Evolutionary conservation across 2,329 filamentous ascomycete species (phyloP), one percentile per base, ranked within the genome.

Genomic region (Claviceps sp.): DNA sequence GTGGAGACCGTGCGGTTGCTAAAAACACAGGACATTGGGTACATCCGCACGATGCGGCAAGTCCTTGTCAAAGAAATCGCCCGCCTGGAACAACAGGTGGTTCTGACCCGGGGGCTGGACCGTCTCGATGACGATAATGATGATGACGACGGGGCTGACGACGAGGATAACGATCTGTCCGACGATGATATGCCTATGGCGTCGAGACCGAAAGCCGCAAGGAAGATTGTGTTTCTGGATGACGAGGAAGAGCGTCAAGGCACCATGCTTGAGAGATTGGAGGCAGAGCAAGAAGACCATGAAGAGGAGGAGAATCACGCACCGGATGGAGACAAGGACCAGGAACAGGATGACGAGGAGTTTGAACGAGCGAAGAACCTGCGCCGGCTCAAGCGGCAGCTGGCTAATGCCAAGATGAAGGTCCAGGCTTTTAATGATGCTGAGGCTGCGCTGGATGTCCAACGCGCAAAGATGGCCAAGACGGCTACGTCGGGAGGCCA

Each of bases 1-100:
- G 62, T 78, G 40, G 78, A 84, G 22, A 73, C 74, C 1, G 78
- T 81, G 24, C 72, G 81, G 19, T 68, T 85, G 22, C 73, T 85
- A 56, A 86, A 85, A 70, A 85, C 81, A 2, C 82, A 86, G 65
- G 82, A 86, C 60, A 64, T 82, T 34, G 81, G 76, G 2, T 85
- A 85, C 62, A 64, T 85, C 26, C 70, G 82, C 55, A 82, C 80
- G 22, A 77, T 80, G 71, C 70, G 77, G 52, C 82, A 81, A 57
- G 72, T 81, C 26, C 72, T 76, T 3, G 62, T 69, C 53, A 82
- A 82, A 61, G 78, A 85, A 57, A 74, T 82, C 1, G 69, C 70
- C 42, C 65, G 60, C 50, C 62, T 85, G 26, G 74, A 82, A 66
- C 71, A 79, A 65, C 70, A 74, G 54, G 68, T 76, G 1, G 68